Base-by-base conservation (phyloP, 2,329 filamentous ascomycete species). In the Cladosporium sp. region DNA sequence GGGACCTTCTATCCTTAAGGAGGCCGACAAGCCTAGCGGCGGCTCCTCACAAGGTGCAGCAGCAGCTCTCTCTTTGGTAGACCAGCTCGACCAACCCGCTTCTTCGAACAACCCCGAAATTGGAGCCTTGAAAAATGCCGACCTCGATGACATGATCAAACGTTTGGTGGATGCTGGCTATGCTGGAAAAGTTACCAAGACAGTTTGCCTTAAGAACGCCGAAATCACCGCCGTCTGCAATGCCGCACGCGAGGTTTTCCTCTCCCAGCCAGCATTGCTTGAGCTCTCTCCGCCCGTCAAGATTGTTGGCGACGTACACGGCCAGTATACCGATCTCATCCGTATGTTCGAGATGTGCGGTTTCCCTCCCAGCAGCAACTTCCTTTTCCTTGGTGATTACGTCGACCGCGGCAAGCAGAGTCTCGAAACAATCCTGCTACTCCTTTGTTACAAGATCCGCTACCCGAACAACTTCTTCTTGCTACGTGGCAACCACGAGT, bases 301-400 rank as follows among this genome's bases (percentile, higher is more conserved):
- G 78, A 95, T 99, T 69, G 94, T 97, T 28, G 93, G 93, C 52
- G 93, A 97, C 72, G 91, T 97, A 14, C 93, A 97, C 72, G 93
- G 93, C 52, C 93, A 97, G 75, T 97, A 96, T 74, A 96, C 92
- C 11, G 93, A 97, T 74, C 79, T 97, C 54, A 95, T 97, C 69
- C 87, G 93, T 63, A 90, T 97, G 84, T 97, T 97, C 70, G 93
- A 97, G 74, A 97, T 97, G 92, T 97, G 93, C 72, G 93, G 93
- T 5, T 97, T 97, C 70, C 93, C 93, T 7, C 93, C 93, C 1
- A 88, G 84, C 62, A 85, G 92, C 39, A 97, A 97, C 78, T 97
- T 91, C 71, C 82, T 97, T 52, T 97, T 97, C 76, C 80, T 97
- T 3, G 93, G 93, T 54, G 93, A 97, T 74, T 97, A 97, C 72